phyloP scores from a whole-genome alignment of 805 yeast species.

The Nakazawaea anatomiae region DNA sequence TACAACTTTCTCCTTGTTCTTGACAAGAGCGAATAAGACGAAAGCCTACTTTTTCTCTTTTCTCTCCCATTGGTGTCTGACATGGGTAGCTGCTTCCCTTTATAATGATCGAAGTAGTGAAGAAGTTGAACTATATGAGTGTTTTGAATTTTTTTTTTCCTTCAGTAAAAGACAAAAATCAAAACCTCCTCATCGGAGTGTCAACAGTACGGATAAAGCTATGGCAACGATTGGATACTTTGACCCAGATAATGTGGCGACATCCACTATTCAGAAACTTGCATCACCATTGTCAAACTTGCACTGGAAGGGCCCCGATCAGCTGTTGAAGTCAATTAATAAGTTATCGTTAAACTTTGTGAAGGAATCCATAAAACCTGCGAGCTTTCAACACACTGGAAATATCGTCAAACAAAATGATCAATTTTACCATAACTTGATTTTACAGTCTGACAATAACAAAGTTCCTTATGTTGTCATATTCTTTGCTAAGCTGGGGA shows the following conservation, averaged over 20 bases:
- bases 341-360: slow-evolving; percentile 44
- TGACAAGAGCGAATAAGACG: slow-evolving; percentile 4
- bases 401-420: slow-evolving; percentile 12
- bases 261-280: slow-evolving; percentile 37
- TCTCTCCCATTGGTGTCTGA: not conserved
- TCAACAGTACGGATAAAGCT: not conserved
- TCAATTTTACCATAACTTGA: slow-evolving; percentile 10
- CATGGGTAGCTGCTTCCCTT: too few relatives aligned
- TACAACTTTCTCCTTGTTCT: slow-evolving; percentile 4
- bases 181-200: too few relatives aligned
- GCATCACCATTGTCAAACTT: slow-evolving; percentile 51
- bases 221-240: slow-evolving; percentile 47
- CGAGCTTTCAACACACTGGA: not conserved
- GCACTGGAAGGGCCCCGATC: slow-evolving; percentile 57
- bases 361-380: slow-evolving; percentile 48
- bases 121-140: too few relatives aligned
- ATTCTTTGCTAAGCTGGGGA: slow-evolving; percentile 62
- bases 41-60: not conserved
- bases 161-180: too few relatives aligned
- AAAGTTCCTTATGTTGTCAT: slow-evolving; percentile 52
- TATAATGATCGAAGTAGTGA: too few relatives aligned
- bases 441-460: slow-evolving; percentile 9
- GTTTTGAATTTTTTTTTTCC: not conserved
- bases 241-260: slow-evolving; percentile 66
- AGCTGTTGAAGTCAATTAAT: slow-evolving; percentile 61